These are phyloP conservation scores for Hemisphaericaspora xylanilytica DNA, from an alignment of 1,139 yeast genomes.

Conservation along the genomic window DNA sequence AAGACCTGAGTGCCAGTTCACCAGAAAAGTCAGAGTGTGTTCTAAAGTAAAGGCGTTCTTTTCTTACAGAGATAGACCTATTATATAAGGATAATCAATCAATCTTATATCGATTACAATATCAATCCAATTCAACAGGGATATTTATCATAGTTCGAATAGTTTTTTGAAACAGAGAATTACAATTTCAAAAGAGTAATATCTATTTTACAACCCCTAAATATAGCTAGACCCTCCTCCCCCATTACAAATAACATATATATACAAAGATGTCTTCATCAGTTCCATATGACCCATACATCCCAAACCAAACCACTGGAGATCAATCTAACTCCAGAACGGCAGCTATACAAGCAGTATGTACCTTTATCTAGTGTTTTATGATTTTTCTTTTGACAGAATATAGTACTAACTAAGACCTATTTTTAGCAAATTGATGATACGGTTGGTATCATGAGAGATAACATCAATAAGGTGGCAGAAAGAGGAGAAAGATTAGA, in stretches of 20 bases:
- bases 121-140: too few relatives aligned
- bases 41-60: neutral
- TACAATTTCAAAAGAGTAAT: too few relatives aligned
- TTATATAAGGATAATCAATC: neutral
- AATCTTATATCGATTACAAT: too few relatives aligned
- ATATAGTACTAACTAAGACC: slow-evolving; percentile 23
- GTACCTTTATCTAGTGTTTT: slow-evolving; percentile 24
- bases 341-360: slow-evolving; percentile 81
- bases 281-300: slow-evolving; percentile 88
- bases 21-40: neutral
- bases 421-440: slow-evolving; percentile 78
- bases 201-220: neutral
- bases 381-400: too few relatives aligned
- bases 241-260: neutral
- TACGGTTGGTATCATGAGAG: slow-evolving; percentile 97
- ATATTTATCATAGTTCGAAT: neutral
- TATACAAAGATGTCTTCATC: slow-evolving; percentile 61
- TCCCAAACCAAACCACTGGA: slow-evolving; percentile 60
- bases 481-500: slow-evolving; percentile 94
- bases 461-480: slow-evolving; percentile 92
- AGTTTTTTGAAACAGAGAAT: too few relatives aligned
- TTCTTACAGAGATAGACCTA: too few relatives aligned
- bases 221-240: too few relatives aligned
- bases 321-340: slow-evolving; percentile 63
- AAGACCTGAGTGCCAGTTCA: neutral